Evolutionary conservation across 176 grass and related monocot genomes (phyloP).

Genomic region (Bolboschoenus planiculmis): DNA sequence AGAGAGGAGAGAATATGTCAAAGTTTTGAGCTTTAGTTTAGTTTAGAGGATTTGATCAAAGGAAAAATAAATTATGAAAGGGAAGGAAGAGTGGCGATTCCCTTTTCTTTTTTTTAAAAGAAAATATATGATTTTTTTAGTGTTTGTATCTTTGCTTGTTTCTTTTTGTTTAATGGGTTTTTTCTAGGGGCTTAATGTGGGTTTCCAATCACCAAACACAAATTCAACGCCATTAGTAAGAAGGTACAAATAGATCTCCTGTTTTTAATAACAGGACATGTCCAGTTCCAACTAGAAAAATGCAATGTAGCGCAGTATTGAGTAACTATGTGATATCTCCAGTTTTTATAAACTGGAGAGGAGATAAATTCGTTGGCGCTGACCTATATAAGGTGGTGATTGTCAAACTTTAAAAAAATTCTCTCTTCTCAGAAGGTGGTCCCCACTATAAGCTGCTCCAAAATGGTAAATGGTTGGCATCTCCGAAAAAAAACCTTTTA

Average conservation of each 20-base stretch:
- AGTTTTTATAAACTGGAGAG: neutral
- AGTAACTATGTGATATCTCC: neutral
- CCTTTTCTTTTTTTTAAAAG: neutral
- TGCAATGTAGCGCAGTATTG: neutral
- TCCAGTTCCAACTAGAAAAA: neutral
- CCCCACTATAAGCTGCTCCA: neutral
- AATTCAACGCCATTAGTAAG: conserved; percentile 13
- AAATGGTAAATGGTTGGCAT: neutral
- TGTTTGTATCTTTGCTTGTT: conserved; percentile 13
- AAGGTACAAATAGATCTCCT: neutral
- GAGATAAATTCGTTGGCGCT: neutral
- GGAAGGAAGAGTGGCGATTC: neutral
- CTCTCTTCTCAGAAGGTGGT: neutral
- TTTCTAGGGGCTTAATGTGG: neutral
- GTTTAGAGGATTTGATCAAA: conserved; percentile 1
- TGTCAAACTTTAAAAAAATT: neutral
- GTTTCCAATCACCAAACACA: neutral
- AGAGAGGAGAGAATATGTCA: conserved; percentile 23
- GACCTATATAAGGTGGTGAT: neutral
- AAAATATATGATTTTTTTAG: neutral
- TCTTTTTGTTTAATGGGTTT: neutral
- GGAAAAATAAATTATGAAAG: neutral
- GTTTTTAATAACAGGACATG: neutral
- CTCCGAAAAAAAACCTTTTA: neutral
- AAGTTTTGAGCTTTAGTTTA: neutral